Conservation (phyloP, 768 basidiomycete genomes). For the Ramaria rubella region DNA sequence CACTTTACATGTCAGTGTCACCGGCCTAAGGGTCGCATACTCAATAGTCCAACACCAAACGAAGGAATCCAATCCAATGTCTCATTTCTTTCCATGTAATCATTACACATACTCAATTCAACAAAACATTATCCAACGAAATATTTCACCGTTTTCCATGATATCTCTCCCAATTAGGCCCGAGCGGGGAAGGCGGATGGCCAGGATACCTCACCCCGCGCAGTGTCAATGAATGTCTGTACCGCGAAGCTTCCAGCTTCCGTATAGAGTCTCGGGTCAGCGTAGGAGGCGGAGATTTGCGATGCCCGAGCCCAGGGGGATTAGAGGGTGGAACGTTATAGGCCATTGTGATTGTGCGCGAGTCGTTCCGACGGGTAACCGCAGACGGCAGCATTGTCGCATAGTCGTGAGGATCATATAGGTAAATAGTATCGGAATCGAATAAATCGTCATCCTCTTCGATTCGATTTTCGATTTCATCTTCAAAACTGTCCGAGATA, state of each 20-base stretch:
- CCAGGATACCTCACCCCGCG: conserved; percentile 7
- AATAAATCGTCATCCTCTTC: neutral
- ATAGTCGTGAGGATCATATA: neutral
- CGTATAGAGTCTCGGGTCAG: neutral
- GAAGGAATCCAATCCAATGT: neutral
- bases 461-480: neutral
- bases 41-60: neutral
- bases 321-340: neutral
- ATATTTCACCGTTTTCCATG: neutral
- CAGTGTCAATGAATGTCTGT: neutral
- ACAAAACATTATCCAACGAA: no score
- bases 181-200: conserved; percentile 5
- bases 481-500: neutral
- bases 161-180: conserved; percentile 7
- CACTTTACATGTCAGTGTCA: no score
- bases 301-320: neutral
- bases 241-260: neutral
- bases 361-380: neutral
- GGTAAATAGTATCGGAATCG: neutral
- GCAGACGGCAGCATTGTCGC: neutral
- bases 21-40: neutral
- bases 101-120: no score
- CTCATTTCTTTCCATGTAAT: neutral
- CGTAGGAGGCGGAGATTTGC: neutral
- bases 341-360: neutral